phyloP scores from a whole-genome alignment of 1,284 basidiomycete genomes.

The Pyrrhoderma noxium region DNA sequence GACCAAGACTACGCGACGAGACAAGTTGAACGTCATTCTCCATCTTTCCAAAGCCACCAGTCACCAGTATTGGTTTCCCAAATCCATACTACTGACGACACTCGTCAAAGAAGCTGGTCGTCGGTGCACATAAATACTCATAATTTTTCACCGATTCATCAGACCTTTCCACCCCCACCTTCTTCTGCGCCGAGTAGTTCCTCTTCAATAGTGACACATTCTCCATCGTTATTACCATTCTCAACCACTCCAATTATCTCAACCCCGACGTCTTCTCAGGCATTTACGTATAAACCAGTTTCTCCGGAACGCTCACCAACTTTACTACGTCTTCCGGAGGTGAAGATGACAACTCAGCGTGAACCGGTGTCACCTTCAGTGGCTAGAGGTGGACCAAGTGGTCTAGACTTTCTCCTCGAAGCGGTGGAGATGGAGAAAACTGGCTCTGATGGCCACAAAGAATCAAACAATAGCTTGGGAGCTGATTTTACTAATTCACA shows the following conservation, averaged over 20 bases:
- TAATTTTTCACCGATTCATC: conserved; percentile 14
- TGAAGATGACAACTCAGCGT: conserved; percentile 5
- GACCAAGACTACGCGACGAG: conserved; percentile 2
- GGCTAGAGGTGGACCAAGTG: conserved; percentile 24
- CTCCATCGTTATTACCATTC: conserved; percentile 2
- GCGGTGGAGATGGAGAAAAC: conserved; percentile 38
- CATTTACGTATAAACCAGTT: not conserved
- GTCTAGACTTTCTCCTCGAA: conserved; percentile 48
- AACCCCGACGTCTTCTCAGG: conserved; percentile 1
- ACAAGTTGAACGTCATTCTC: conserved; percentile 3
- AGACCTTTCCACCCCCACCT: conserved; percentile 14
- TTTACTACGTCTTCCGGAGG: conserved; percentile 4
- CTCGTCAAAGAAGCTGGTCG: not conserved
- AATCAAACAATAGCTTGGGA: conserved; percentile 12
- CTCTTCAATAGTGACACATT: conserved; percentile 17
- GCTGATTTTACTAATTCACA: conserved; percentile 20
- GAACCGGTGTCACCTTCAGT: conserved; percentile 16
- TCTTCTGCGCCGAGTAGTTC: conserved; percentile 23
- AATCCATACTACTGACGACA: not conserved
- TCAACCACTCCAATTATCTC: not conserved
- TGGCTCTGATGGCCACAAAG: conserved; percentile 24
- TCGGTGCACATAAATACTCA: conserved; percentile 5
- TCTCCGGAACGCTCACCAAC: not conserved
- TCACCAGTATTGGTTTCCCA: conserved; percentile 9
- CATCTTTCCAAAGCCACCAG: conserved; percentile 13